phyloP scores from a whole-genome alignment of 2,329 filamentous ascomycete species.

The Iodosphaeria phyllophila region DNA sequence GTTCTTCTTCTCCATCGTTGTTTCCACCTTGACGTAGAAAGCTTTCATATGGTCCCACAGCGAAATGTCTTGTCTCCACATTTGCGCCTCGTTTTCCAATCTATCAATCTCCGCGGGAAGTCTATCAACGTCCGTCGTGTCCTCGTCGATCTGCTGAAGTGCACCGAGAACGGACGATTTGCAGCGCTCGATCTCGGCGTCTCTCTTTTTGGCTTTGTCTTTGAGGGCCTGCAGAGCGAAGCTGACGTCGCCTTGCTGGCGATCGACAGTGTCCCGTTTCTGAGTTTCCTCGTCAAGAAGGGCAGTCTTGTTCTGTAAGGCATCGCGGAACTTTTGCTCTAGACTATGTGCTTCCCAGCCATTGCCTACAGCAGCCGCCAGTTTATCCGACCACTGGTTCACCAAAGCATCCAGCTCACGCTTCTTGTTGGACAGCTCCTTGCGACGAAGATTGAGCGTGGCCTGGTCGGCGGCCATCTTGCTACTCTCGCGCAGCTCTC shows the following conservation, averaged over 20 bases:
- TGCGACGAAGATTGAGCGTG: constrained; percentile 65
- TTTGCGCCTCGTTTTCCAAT: constrained; percentile 34
- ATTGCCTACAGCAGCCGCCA: constrained; percentile 43
- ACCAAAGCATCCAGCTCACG: constrained; percentile 61
- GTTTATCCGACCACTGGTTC: constrained; percentile 52
- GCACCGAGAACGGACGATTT: constrained; percentile 34
- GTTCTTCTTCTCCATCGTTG: constrained; percentile 46
- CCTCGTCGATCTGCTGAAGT: constrained; percentile 22
- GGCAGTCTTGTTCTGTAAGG: constrained; percentile 36
- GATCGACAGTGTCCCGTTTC: constrained; percentile 48
- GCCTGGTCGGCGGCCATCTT: constrained; percentile 67
- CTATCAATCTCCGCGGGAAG: constrained; percentile 30
- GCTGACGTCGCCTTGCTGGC: constrained; percentile 60
- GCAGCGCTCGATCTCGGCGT: constrained; percentile 40
- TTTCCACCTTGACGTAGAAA: constrained; percentile 53
- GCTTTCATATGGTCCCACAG: constrained; percentile 50
- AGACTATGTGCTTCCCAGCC: constrained; percentile 54
- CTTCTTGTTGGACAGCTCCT: constrained; percentile 57
- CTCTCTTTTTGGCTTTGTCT: constrained; percentile 44
- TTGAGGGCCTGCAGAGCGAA: constrained; percentile 49
- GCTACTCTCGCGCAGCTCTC: constrained; percentile 72
- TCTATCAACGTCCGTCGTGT: constrained; percentile 29
- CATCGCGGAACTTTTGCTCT: constrained; percentile 50
- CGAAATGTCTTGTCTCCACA: constrained; percentile 47
- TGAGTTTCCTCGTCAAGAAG: constrained; percentile 46